Base-by-base conservation (phyloP, 2,329 filamentous ascomycete species). In the Chaetomiaceae sp. region DNA sequence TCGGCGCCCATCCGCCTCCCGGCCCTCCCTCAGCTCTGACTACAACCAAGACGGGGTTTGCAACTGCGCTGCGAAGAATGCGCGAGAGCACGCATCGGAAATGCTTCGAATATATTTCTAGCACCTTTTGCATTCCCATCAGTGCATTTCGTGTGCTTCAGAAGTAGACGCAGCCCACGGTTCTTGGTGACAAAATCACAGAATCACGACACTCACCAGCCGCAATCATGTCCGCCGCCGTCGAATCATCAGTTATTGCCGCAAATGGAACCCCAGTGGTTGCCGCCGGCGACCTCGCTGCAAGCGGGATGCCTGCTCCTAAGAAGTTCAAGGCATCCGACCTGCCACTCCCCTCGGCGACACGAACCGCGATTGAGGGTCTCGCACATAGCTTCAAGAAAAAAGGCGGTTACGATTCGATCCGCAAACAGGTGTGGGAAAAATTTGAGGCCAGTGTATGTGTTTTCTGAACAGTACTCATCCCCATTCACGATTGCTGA, bases 311-410 rank as follows among this genome's bases (percentile, higher is more conserved):
- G 2, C 52, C 55, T 5, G 36, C 43, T 14, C 40, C 53, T 5
- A 55, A 57, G 9, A 63, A 82, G 63, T 81, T 86, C 66, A 89
- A 89, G 67, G 81, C 86, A 3, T 85, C 85, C 0, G 88, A 92
- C 61, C 75, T 92, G 16, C 88, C 88, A 1, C 72, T 91, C 18
- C 80, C 86, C 5, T 86, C 85, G 3, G 79, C 82, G n/a, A 88
- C 89, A 48, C 79, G 86, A 58, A 79, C 80, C 1, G 84, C 85
- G 1, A 89, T 92, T 52, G 87, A 91, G 62, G 80, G 78, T 14
- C 78, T 92, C 20, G 81, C 87, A n/a, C 85, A 89, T 65, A 85
- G 80, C 10, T 92, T 91, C 73, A 91, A 91, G 71, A 92, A 91
- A 72, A 90, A 89, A 69, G 89, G 89, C 56, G 86, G 87, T 53